Evolutionary conservation across 352 stramenopile species (phyloP), one percentile per base, ranked within the genome.

Genomic region (Phytopythium boreale): DNA sequence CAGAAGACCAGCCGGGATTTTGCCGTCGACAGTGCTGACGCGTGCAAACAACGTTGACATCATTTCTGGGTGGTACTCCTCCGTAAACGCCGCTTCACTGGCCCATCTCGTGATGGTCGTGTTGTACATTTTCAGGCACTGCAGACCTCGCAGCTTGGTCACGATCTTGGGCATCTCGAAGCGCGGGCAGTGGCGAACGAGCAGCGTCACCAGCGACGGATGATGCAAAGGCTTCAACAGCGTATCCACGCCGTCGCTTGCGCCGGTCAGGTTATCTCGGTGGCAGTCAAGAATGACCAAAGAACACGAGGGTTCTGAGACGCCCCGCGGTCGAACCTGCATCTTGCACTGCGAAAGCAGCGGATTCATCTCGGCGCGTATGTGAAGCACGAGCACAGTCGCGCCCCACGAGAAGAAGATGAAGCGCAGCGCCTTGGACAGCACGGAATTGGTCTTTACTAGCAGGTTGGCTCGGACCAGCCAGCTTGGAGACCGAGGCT

Each of bases 91-190:
- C 27, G 71, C 64, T 19, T 75, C 59, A 34, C 67, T 56, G 11
- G 26, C 24, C 68, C 68, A 75, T 26, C 66, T 61, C 2, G 47
- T 36, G 49, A 78, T 73, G 2, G 68, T 78, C 12, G 68, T 62
- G 46, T 77, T 77, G 26, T 77, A 77, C 15, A 70, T 59, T 56
- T 78, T 72, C 19, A 78, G 60, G 10, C 37, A 53, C 0, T 44
- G 44, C 22, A 76, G n/a, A 11, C 31, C 27, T 5, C 63, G 26
- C 22, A 76, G 66, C 3, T 56, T 62, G 11, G 19, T 63, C 12
- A 76, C 22, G 6, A 60, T 41, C 11, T 29, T 22, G 4, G 69
- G 69, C 17, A 72, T 52, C 20, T 71, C 62, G 24, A 76, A 68
- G 2, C 39, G 59, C 12, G 69, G 66, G 36, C 69, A 76, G 37